Evolutionary conservation across 2,329 filamentous ascomycete species (phyloP).

Genomic region (Fusarium bulbicola): DNA sequence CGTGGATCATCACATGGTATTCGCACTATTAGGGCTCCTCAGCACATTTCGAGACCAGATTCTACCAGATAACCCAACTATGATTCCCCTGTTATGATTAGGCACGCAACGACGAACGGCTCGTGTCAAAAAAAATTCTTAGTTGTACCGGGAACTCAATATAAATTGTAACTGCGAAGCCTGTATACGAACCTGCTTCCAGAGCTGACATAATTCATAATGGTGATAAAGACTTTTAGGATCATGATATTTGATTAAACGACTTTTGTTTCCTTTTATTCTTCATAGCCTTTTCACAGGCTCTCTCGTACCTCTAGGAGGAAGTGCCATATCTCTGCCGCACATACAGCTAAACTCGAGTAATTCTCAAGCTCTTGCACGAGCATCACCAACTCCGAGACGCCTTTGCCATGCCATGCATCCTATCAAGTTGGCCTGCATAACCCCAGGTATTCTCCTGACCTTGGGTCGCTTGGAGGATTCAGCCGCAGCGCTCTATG

Average conservation of each 20-base stretch:
- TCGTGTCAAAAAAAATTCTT: background rate
- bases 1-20: background rate
- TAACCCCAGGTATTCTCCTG: conserved; percentile 40
- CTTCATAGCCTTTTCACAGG: conserved; percentile 38
- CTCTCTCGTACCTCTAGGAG: conserved; percentile 37
- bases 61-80: background rate
- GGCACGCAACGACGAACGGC: background rate
- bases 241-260: conserved; percentile 36
- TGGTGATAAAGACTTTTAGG: background rate
- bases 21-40: background rate
- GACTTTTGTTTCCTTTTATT: conserved; percentile 41
- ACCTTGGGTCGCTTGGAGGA: conserved; percentile 30
- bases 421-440: conserved; percentile 47
- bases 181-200: background rate
- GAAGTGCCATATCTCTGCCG: conserved; percentile 40
- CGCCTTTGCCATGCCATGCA: conserved; percentile 55
- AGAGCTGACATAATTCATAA: background rate
- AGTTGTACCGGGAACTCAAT: background rate
- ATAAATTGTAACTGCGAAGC: background rate
- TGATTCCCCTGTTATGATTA: background rate
- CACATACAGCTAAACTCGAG: conserved; percentile 43
- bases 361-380: conserved; percentile 45
- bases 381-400: conserved; percentile 53
- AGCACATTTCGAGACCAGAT: background rate
- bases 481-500: conserved; percentile 5